phyloP scores from a whole-genome alignment of 2,329 filamentous ascomycete genomes.

The Diplodia seriata region DNA sequence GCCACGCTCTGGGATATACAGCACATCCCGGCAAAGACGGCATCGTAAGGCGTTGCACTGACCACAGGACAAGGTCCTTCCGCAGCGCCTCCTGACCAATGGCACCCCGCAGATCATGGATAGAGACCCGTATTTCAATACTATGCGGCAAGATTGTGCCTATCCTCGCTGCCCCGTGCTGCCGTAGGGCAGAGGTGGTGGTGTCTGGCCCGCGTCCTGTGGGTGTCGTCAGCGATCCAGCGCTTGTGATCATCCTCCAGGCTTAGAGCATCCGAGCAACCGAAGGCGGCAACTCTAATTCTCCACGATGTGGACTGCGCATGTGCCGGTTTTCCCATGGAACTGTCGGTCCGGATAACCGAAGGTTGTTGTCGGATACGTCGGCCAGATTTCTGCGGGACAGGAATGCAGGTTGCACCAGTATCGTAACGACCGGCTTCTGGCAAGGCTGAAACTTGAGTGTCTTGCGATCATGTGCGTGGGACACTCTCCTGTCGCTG shows the following conservation, averaged over 20 bases:
- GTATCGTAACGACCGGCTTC: neutral
- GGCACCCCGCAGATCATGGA: neutral
- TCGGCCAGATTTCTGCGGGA: neutral
- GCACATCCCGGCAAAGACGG: conserved; percentile 19
- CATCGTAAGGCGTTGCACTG: conserved; percentile 25
- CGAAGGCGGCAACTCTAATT: neutral
- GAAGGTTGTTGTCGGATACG: neutral
- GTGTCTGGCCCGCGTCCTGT: neutral
- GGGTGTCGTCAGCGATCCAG: neutral
- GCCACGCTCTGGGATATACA: conserved; percentile 7
- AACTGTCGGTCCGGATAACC: neutral
- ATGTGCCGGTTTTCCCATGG: neutral
- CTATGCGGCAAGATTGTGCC: neutral
- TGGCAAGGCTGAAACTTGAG: neutral
- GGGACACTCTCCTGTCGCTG: neutral
- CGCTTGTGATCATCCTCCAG: neutral
- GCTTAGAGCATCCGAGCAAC: neutral
- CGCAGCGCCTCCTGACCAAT: neutral
- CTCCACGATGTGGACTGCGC: neutral
- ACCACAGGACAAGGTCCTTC: conserved; percentile 13
- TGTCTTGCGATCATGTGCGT: neutral
- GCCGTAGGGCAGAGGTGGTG: conserved; percentile 17
- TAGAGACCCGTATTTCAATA: conserved; percentile 8
- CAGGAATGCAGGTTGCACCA: neutral
- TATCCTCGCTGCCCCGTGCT: conserved; percentile 5